These are phyloP conservation scores for Glaciozyma martinii DNA, from an alignment of 768 basidiomycete species.

Conservation along the genomic window DNA sequence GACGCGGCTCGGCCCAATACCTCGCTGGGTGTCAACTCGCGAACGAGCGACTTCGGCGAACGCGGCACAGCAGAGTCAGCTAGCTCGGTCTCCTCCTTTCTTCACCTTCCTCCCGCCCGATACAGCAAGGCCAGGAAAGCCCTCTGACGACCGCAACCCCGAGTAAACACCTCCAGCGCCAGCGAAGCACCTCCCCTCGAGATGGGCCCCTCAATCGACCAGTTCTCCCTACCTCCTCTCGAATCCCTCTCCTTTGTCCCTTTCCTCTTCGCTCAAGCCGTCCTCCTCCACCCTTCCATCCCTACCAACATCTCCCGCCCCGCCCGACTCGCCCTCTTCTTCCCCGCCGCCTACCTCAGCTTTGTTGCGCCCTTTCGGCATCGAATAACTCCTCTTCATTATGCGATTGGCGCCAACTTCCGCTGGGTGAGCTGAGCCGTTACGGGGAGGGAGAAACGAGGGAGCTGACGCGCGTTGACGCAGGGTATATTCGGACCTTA, in stretches of 20 bases:
- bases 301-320: not conserved
- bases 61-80: too few relatives aligned
- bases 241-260: not conserved
- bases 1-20: too few relatives aligned
- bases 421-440: not conserved
- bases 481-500: not conserved
- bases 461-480: not conserved
- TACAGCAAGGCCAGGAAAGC: too few relatives aligned
- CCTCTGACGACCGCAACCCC: too few relatives aligned
- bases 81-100: too few relatives aligned
- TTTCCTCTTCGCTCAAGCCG: not conserved
- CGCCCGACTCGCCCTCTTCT: not conserved
- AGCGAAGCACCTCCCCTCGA: not conserved
- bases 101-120: too few relatives aligned
- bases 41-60: too few relatives aligned
- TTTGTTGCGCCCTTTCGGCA: not conserved
- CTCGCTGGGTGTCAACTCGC: too few relatives aligned
- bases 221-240: not conserved
- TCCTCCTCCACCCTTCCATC: not conserved
- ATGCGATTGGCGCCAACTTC: not conserved
- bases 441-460: not conserved
- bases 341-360: not conserved
- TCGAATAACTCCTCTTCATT: not conserved
- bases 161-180: too few relatives aligned
- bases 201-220: not conserved